Base-by-base conservation (phyloP, 2,329 filamentous ascomycete species). In the Davidsoniella eucalypti region DNA sequence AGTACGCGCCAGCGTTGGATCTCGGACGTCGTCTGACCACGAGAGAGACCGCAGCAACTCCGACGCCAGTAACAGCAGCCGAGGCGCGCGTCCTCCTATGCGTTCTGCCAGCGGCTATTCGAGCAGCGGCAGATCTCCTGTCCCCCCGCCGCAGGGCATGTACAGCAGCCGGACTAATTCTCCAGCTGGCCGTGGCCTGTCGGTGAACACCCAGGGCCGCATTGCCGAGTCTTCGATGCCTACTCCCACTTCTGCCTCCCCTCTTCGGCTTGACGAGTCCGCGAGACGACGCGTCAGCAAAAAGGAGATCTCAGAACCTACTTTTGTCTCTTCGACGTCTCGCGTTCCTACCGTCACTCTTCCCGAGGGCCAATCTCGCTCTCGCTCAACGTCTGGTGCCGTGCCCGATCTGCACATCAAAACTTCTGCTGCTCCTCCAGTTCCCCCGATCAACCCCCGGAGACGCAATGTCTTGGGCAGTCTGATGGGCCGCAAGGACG, bases 371-470 rank as follows among this genome's bases (percentile, higher is more conserved):
- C 59, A 37, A 52, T 55, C 54, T 1, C 60, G 61, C n/a, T 63
- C 62, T 4, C 61, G 61, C 37, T 62, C 60, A 55, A 63, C 60
- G n/a, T 63, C 64, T n/a, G 64, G 68, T 25, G 60, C 63, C 3
- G 61, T 64, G 3, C 62, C 62, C 2, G 63, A 62, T 29, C 67
- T 66, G 55, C 52, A 64, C 12, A 58, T 63, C 12, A 47, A 50
- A 25, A 58, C 57, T 5, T 67, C 65, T 5, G 65, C 65, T 44
- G 66, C 64, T 2, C 74, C 75, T 2, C 75, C 75, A 2, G 52
- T 79, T 36, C 75, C 75, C 2, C 74, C 75, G 1, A 73, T 79
- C 58, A 78, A 78, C 57, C 75, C 75, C 25, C 67, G 72, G 45
- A 69, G 75, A 8, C 68, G 71, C 49, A 68, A 67, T 8, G 60